These are phyloP conservation scores for Falciphora oryzae DNA, from an alignment of 2,329 filamentous ascomycete genomes.

Conservation along the genomic window DNA sequence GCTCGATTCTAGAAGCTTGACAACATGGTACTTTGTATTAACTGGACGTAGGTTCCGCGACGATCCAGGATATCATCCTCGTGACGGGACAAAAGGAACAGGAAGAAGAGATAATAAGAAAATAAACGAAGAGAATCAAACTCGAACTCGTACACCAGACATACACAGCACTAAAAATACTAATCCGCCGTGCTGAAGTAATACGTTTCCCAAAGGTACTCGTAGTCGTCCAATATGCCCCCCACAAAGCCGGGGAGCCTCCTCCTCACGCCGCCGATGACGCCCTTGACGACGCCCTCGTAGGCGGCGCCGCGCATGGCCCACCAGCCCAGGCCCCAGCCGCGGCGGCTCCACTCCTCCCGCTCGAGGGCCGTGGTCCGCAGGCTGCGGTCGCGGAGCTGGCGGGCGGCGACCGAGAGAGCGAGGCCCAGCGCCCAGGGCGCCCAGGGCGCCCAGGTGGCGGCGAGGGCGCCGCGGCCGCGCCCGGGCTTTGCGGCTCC, in stretches of 20 bases:
- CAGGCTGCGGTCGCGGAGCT: conserved; percentile 68
- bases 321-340: conserved; percentile 95
- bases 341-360: conserved; percentile 82
- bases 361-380: conserved; percentile 82
- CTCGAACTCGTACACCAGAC: too few species aligned
- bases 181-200: conserved; percentile 63
- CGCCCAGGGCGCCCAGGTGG: conserved; percentile 88
- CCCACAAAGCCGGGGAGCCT: conserved; percentile 75
- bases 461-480: conserved; percentile 9
- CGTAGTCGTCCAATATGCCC: conserved; percentile 89
- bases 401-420: conserved; percentile 83
- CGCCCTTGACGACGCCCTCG: conserved; percentile 76
- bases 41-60: too few species aligned
- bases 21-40: too few species aligned
- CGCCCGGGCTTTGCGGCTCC: not conserved
- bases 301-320: conserved; percentile 95
- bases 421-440: conserved; percentile 82
- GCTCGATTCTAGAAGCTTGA: too few species aligned
- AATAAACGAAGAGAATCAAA: not conserved
- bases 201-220: conserved; percentile 97
- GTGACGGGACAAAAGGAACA: too few species aligned
- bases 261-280: conserved; percentile 67
- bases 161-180: too few species aligned
- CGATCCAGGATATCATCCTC: too few species aligned
- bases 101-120: not conserved